These are phyloP conservation scores for Fusarium sp. DNA, from an alignment of 2,329 filamentous ascomycete species.

Conservation along the genomic window DNA sequence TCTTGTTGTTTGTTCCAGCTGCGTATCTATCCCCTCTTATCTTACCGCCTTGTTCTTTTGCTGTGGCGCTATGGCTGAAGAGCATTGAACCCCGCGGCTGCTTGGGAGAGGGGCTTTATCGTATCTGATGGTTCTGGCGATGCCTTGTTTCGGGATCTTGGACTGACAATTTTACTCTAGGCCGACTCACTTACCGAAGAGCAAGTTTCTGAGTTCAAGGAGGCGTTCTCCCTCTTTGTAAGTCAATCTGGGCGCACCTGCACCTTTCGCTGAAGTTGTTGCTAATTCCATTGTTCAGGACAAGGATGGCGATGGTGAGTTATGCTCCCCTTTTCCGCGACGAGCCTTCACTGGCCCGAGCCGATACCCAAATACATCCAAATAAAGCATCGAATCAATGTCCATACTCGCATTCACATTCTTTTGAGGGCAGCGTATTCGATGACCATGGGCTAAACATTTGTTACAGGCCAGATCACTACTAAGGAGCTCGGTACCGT, in stretches of 20 bases:
- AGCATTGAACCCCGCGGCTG: slow-evolving; percentile 45
- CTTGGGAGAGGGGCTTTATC: slow-evolving; percentile 46
- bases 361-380: slow-evolving; percentile 27
- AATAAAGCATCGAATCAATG: slow-evolving; percentile 7
- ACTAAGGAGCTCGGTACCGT: slow-evolving; percentile 91
- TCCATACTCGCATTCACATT: background rate
- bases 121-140: slow-evolving; percentile 37
- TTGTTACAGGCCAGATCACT: slow-evolving; percentile 81
- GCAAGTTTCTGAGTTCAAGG: slow-evolving; percentile 99
- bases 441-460: slow-evolving; percentile 38
- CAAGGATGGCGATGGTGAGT: slow-evolving; percentile 92
- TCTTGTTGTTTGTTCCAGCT: slow-evolving; percentile 7
- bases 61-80: slow-evolving; percentile 26
- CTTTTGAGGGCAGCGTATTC: slow-evolving; percentile 16
- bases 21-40: slow-evolving; percentile 6
- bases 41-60: slow-evolving; percentile 18
- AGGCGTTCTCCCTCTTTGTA: slow-evolving; percentile 99
- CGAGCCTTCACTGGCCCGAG: slow-evolving; percentile 11
- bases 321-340: slow-evolving; percentile 35
- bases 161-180: slow-evolving; percentile 61
- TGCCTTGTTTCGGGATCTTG: slow-evolving; percentile 22
- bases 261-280: slow-evolving; percentile 12
- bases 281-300: slow-evolving; percentile 66
- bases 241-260: slow-evolving; percentile 57
- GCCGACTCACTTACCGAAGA: slow-evolving; percentile 99